phyloP scores from a whole-genome alignment of 2,329 filamentous ascomycete species.

The Byssochlamys sp. region DNA sequence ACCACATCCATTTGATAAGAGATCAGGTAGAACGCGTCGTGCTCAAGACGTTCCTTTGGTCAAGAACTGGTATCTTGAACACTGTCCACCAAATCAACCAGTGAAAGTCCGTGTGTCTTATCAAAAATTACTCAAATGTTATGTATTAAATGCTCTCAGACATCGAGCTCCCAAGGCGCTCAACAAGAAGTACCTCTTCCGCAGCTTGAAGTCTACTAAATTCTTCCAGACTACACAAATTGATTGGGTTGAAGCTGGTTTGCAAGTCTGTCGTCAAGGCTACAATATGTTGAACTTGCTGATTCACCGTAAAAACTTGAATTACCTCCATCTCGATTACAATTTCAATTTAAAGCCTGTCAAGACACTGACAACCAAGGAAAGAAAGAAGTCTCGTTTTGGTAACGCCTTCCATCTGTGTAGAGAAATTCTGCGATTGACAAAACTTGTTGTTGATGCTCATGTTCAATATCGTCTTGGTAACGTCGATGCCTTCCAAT shows the following conservation, averaged over 20 bases:
- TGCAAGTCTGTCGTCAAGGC: slow-evolving; percentile 94
- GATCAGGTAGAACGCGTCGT: slow-evolving; percentile 90
- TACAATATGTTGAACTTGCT: slow-evolving; percentile 98
- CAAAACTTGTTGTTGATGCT: slow-evolving; percentile 94
- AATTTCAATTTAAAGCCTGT: slow-evolving; percentile 99
- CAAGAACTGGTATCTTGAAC: slow-evolving; percentile 97
- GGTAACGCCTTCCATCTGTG: slow-evolving; percentile 98
- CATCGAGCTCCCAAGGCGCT: slow-evolving; percentile 91
- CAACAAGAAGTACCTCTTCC: slow-evolving; percentile 84
- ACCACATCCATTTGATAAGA: slow-evolving; percentile 85
- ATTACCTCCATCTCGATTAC: slow-evolving; percentile 95
- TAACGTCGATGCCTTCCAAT: slow-evolving; percentile 97
- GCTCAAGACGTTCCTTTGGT: slow-evolving; percentile 93
- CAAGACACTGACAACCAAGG: slow-evolving; percentile 95
- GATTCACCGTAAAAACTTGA: slow-evolving; percentile 96
- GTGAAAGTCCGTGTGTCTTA: slow-evolving; percentile 97
- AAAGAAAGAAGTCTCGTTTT: slow-evolving; percentile 97
- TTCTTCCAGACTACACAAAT: slow-evolving; percentile 99
- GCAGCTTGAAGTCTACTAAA: slow-evolving; percentile 86
- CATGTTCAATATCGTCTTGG: slow-evolving; percentile 96
- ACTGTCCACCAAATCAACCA: slow-evolving; percentile 79
- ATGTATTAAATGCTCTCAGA: slow-evolving; percentile 90
- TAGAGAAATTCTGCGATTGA: slow-evolving; percentile 90
- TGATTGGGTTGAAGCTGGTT: slow-evolving; percentile 96
- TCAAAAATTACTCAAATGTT: slow-evolving; percentile 93